phyloP scores from a whole-genome alignment of 2,329 filamentous ascomycete genomes.

The Lecanosticta acicola region DNA sequence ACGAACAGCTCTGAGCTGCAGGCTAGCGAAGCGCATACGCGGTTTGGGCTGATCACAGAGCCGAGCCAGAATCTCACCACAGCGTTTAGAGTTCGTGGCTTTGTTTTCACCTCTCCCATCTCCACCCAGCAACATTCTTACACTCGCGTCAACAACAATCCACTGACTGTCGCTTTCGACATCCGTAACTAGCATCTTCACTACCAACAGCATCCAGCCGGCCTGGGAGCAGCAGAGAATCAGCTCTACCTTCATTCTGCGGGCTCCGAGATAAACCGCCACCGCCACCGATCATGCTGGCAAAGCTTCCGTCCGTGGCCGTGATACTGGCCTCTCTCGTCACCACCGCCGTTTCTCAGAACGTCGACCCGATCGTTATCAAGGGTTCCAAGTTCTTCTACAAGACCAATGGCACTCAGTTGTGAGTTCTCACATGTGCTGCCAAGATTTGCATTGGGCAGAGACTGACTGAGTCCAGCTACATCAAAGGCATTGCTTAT shows the following conservation, averaged over 20 bases:
- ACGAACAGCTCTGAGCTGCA: background rate
- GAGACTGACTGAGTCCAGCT: slow-evolving; percentile 42
- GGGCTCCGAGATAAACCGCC: background rate
- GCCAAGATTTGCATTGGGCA: background rate
- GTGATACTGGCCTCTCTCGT: slow-evolving; percentile 6
- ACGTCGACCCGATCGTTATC: slow-evolving; percentile 59
- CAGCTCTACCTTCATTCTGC: background rate
- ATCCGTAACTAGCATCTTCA: too few relatives aligned
- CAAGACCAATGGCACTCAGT: slow-evolving; percentile 69
- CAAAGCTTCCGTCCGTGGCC: background rate
- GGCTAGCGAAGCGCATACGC: too few relatives aligned
- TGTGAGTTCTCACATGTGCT: slow-evolving; percentile 40
- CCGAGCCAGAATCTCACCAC: too few relatives aligned
- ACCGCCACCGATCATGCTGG: background rate
- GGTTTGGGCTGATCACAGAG: too few relatives aligned
- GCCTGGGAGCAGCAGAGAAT: too few relatives aligned
- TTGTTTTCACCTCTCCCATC: too few relatives aligned
- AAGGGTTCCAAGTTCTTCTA: slow-evolving; percentile 89
- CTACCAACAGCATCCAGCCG: too few relatives aligned
- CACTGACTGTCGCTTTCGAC: too few relatives aligned
- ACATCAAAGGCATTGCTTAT: slow-evolving; percentile 91
- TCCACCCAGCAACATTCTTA: too few relatives aligned
- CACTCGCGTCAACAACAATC: too few relatives aligned
- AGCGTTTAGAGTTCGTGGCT: too few relatives aligned
- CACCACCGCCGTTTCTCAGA: slow-evolving; percentile 43